A percentile compares a stretch with the other conserved stretches of the same genome.
These are phyloP conservation scores for Paecilomyces fulvus DNA, from an alignment of 2,329 filamentous ascomycete species.

Conservation along the genomic window DNA sequence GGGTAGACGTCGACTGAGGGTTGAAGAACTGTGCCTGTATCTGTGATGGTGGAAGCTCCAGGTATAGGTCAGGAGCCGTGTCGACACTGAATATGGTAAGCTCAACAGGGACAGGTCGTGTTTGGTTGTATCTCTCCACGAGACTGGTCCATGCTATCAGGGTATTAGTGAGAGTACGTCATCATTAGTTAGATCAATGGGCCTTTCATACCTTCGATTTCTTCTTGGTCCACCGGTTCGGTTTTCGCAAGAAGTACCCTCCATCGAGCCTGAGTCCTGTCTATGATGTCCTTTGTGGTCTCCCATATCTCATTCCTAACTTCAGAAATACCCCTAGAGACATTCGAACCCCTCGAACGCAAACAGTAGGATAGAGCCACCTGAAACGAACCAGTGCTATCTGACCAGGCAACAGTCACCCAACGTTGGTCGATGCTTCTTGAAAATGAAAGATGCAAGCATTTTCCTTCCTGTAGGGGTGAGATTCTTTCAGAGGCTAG, in stretches of 20 bases:
- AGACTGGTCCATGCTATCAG: slow-evolving; percentile 28
- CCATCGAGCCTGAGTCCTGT: slow-evolving; percentile 45
- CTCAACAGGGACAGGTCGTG: slow-evolving; percentile 24
- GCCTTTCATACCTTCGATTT: slow-evolving; percentile 38
- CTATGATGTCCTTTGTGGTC: slow-evolving; percentile 47
- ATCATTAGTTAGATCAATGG: background rate
- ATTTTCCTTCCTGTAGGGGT: slow-evolving; percentile 48
- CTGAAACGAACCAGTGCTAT: slow-evolving; percentile 48
- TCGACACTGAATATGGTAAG: slow-evolving; percentile 28
- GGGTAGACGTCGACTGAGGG: slow-evolving; percentile 25
- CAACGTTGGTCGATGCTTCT: slow-evolving; percentile 48
- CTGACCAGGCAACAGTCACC: slow-evolving; percentile 53
- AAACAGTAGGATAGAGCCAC: slow-evolving; percentile 48
- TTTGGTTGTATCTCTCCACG: slow-evolving; percentile 31
- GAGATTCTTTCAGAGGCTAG: slow-evolving; percentile 45
- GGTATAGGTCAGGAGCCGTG: slow-evolving; percentile 24
- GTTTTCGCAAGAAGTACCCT: slow-evolving; percentile 47
- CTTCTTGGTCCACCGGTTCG: slow-evolving; percentile 44
- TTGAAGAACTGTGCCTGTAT: slow-evolving; percentile 26
- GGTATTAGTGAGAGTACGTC: slow-evolving; percentile 4
- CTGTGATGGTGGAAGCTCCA: slow-evolving; percentile 24
- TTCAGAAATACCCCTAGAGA: slow-evolving; percentile 35
- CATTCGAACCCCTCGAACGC: slow-evolving; percentile 26
- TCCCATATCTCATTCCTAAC: slow-evolving; percentile 51
- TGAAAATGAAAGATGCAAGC: slow-evolving; percentile 52